Percentiles rank a stretch among this genome's conserved stretches.
Conservation (phyloP, 2,329 filamentous ascomycete species). For the Knufia petricola region DNA sequence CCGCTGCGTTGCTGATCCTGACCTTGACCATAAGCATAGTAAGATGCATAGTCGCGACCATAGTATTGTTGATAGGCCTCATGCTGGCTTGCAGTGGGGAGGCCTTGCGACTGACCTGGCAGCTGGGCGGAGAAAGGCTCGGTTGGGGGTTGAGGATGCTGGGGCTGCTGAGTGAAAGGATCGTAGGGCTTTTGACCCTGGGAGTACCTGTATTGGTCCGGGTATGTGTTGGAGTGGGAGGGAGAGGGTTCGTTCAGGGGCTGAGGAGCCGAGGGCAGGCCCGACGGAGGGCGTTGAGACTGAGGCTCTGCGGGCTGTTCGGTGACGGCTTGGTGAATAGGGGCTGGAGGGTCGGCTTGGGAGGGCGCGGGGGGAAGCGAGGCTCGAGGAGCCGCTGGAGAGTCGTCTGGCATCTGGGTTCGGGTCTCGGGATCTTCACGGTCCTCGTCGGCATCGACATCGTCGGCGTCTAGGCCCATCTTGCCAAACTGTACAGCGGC, state of each 20-base stretch:
- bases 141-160: slow-evolving; percentile 47
- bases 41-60: slow-evolving; percentile 66
- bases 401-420: slow-evolving; percentile 85
- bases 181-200: slow-evolving; percentile 73
- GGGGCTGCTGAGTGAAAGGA: slow-evolving; percentile 68
- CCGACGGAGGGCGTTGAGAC: slow-evolving; percentile 51
- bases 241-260: slow-evolving; percentile 33
- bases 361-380: slow-evolving; percentile 62
- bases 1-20: slow-evolving; percentile 73
- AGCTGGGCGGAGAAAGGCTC: slow-evolving; percentile 46
- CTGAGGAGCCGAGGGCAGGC: slow-evolving; percentile 51
- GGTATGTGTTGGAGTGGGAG: slow-evolving; percentile 36
- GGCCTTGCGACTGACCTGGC: slow-evolving; percentile 50
- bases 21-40: slow-evolving; percentile 55
- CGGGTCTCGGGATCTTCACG: slow-evolving; percentile 92
- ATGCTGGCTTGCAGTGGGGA: slow-evolving; percentile 46
- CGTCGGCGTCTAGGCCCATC: slow-evolving; percentile 75
- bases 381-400: slow-evolving; percentile 75
- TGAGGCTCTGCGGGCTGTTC: slow-evolving; percentile 24
- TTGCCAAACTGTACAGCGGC: slow-evolving; percentile 93
- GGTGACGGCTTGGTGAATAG: slow-evolving; percentile 20
- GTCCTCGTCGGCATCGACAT: slow-evolving; percentile 80
- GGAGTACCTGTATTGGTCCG: slow-evolving; percentile 40
- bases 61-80: slow-evolving; percentile 77
- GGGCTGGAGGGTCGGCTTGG: slow-evolving; percentile 30